Conservation (phyloP, 495 filamentous ascomycete genomes). For the Podospora sp. region DNA sequence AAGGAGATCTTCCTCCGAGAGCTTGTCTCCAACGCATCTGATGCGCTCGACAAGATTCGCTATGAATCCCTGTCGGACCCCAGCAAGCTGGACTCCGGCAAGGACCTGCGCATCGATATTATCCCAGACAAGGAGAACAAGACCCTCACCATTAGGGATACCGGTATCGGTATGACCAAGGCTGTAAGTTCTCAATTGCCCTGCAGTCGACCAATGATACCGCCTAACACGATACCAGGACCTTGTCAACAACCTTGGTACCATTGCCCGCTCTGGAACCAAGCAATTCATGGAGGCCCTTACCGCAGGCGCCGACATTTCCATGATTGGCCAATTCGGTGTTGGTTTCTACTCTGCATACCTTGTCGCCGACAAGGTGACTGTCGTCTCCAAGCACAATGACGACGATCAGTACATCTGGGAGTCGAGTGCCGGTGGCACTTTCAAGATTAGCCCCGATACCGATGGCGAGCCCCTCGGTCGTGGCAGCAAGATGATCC, state of each 20-base stretch:
- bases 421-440: conserved; percentile 97
- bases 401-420: conserved; percentile 99
- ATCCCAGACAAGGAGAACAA: conserved; percentile 95
- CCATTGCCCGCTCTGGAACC: conserved; percentile 96
- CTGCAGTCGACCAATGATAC: neutral
- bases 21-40: conserved; percentile 94
- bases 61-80: conserved; percentile 97
- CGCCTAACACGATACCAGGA: conserved; percentile 59
- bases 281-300: conserved; percentile 99
- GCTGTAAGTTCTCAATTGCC: conserved; percentile 67
- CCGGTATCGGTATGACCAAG: conserved; percentile 99
- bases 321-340: conserved; percentile 99
- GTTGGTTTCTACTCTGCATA: conserved; percentile 99
- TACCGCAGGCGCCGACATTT: conserved; percentile 97
- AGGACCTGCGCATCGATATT: conserved; percentile 98
- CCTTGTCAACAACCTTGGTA: conserved; percentile 99
- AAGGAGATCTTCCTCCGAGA: conserved; percentile 99
- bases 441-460: conserved; percentile 91
- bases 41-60: conserved; percentile 99
- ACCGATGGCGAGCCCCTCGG: conserved; percentile 87
- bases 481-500: conserved; percentile 96
- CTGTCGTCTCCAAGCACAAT: conserved; percentile 96
- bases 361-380: conserved; percentile 95
- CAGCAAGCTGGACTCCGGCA: conserved; percentile 91
- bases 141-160: conserved; percentile 95